Evolutionary conservation across 208 protist genomes (phyloP), one percentile per base, ranked within the genome.

Genomic region (Acanthamoeba rhysodes): DNA sequence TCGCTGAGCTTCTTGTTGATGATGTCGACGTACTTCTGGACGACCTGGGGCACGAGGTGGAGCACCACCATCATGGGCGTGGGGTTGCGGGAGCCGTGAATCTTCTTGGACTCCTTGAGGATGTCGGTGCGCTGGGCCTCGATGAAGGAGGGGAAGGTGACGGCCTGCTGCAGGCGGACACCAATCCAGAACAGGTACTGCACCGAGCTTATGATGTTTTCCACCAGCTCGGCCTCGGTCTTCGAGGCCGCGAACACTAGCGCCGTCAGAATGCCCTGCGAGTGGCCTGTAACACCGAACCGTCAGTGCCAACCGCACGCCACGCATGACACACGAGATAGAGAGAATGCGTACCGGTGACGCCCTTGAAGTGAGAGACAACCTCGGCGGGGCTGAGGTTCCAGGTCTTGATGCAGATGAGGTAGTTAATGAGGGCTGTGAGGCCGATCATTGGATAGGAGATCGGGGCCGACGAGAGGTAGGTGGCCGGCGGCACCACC

Each of bases 221-320:
- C 90, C 48, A 95, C 20, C 53, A 97, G 96, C 32, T 96, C 93
- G 18, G 96, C 94, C 84, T 95, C 92, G 32, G 95, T 96, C 34
- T 78, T 87, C 32, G 96, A 76, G 34, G 68, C 57, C 4, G 96
- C 94, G 37, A 97, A 90, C 32, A 95, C 96, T 3, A 97, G 95
- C 27, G 97, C 97, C 5, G 96, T 8, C n/a, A 98, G 72, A n/a
- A 98, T 87, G 41, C 97, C 97, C 62, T 98, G 97, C 34, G 90
- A 95, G 95, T 97, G 97, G 18, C 96, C 96, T 88, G 20, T 14
- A 59, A 55, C 27, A 94, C 29, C 57, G 8, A 55, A 20, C 18
- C 24, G 22, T 37, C 48, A 84, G 59, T 9, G 72, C n/a, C 29
- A 29, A 29, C 32, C 29, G 24, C 59, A 50, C 45, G 45, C 10